Conservation (phyloP, 73 alveolate genomes). For the Blepharisma japonicum region DNA sequence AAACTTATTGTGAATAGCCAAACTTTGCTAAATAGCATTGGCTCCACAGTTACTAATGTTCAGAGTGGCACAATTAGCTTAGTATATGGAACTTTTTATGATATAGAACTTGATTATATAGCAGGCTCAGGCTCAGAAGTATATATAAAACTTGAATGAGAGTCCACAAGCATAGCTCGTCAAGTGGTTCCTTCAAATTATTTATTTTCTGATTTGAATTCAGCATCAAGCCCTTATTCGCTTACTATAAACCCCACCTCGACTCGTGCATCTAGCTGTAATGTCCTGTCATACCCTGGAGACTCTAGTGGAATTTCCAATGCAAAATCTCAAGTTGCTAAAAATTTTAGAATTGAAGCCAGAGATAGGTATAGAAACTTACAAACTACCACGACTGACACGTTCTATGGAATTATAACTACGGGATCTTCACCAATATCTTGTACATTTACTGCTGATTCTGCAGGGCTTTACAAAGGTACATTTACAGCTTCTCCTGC, state of each 20-base stretch:
- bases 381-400: background rate
- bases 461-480: slow-evolving; percentile 7
- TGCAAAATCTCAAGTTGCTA: background rate
- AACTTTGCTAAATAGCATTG: no score
- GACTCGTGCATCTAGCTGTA: background rate
- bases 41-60: no score
- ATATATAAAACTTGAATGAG: background rate
- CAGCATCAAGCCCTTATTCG: background rate
- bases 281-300: background rate
- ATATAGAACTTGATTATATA: no score
- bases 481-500: slow-evolving; percentile 7
- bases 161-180: background rate
- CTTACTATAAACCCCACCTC: background rate
- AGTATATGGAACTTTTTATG: no score
- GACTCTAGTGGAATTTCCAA: background rate
- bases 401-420: background rate
- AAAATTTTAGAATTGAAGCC: background rate
- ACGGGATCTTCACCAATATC: background rate
- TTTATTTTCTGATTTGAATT: background rate
- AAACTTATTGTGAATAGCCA: no score
- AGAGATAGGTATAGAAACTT: background rate
- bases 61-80: no score
- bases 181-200: background rate
- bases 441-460: background rate
- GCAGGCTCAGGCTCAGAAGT: no score